phyloP scores from a whole-genome alignment of 805 yeast genomes.

The Suhomyces faveliae region DNA sequence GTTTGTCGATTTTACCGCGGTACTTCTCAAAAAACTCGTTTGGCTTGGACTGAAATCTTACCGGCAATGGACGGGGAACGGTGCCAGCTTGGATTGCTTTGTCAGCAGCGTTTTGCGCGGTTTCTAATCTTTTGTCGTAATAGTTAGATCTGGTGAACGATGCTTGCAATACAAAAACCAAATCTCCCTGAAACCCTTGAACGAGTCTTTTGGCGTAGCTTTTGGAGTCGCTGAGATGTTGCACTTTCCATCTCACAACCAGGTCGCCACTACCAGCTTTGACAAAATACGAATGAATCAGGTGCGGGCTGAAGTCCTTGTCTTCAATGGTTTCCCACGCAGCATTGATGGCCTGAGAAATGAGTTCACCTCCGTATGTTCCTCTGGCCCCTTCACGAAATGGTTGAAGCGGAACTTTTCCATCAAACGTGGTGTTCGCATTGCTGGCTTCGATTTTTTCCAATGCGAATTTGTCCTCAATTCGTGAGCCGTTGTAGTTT shows the following conservation, averaged over 20 bases:
- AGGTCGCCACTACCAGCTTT: conserved; percentile 23
- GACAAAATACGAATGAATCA: conserved; percentile 28
- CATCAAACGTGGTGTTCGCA: conserved; percentile 17
- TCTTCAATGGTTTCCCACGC: conserved; percentile 27
- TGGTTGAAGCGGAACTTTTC: conserved; percentile 26
- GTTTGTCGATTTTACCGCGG: conserved; percentile 11
- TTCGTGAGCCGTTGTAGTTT: conserved; percentile 4
- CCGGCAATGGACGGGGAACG: conserved; percentile 3
- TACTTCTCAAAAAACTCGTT: conserved; percentile 10
- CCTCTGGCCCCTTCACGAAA: conserved; percentile 23
- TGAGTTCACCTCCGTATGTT: conserved; percentile 30
- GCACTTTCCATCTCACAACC: conserved; percentile 27
- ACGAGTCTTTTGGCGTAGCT: conserved; percentile 25
- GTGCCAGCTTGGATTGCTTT: neutral
- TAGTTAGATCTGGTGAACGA: conserved; percentile 24
- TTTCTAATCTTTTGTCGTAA: neutral
- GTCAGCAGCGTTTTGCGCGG: neutral
- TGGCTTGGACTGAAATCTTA: conserved; percentile 10
- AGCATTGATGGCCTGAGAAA: conserved; percentile 24
- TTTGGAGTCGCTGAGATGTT: conserved; percentile 20
- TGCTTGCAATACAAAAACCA: conserved; percentile 23
- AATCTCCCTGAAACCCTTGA: conserved; percentile 21
- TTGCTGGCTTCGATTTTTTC: conserved; percentile 8
- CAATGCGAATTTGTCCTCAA: conserved; percentile 11
- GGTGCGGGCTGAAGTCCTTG: conserved; percentile 23